phyloP scores from a whole-genome alignment of 306 rosid species.

The Sophora flavescens region DNA sequence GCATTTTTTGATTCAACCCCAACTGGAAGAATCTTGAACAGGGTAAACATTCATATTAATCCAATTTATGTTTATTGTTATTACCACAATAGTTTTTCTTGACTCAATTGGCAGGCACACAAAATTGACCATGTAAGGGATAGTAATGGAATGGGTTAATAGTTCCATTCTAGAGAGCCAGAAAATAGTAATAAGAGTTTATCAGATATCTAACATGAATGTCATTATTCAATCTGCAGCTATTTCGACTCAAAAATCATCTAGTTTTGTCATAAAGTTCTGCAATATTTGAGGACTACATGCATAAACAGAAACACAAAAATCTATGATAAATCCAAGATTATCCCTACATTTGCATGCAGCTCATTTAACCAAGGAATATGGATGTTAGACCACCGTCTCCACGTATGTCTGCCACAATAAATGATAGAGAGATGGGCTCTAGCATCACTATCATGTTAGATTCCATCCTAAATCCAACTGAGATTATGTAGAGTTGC shows the following conservation, averaged over 20 bases:
- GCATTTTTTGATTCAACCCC: constrained; percentile 96
- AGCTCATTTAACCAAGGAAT: background rate
- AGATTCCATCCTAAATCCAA: too few species aligned
- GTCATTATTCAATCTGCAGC: background rate
- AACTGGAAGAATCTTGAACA: constrained; percentile 92
- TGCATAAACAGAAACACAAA: background rate
- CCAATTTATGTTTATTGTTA: background rate
- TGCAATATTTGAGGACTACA: background rate
- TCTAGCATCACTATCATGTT: too few species aligned
- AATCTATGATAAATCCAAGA: background rate
- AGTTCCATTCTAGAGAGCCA: background rate
- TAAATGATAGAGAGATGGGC: too few species aligned
- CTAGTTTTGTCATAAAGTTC: background rate
- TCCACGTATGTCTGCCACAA: too few species aligned
- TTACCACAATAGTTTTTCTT: background rate
- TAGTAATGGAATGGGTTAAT: too few species aligned
- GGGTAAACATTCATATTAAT: constrained; percentile 61
- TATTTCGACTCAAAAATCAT: background rate
- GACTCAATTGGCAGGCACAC: background rate
- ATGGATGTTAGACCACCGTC: too few species aligned
- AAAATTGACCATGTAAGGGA: background rate
- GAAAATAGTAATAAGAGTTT: background rate
- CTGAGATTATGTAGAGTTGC: too few species aligned
- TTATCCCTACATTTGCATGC: too few species aligned
- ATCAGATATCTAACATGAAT: background rate